Conservation (phyloP, 768 basidiomycete species). For the Floccularia luteovirens region DNA sequence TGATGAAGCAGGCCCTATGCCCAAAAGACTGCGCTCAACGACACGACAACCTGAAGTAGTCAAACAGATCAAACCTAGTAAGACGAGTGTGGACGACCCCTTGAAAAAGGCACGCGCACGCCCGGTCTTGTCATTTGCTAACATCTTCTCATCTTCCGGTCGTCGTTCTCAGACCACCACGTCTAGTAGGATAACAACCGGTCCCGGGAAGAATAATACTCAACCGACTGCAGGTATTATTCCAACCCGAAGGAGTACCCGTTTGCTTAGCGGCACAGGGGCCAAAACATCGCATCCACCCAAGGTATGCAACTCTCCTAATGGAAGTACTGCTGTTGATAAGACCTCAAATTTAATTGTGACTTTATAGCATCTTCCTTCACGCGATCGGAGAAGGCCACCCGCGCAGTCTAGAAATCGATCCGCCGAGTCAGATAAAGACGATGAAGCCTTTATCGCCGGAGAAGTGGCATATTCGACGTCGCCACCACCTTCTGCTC, state of each 20-base stretch:
- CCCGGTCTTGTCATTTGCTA: slow-evolving; percentile 83
- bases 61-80: slow-evolving; percentile 47
- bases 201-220: slow-evolving; percentile 43
- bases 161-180: slow-evolving; percentile 71
- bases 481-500: slow-evolving; percentile 50
- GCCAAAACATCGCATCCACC: slow-evolving; percentile 42
- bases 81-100: slow-evolving; percentile 59
- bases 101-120: slow-evolving; percentile 89
- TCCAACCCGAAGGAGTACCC: slow-evolving; percentile 65
- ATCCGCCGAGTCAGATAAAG: slow-evolving; percentile 65
- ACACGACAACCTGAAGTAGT: slow-evolving; percentile 42
- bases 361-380: neutral
- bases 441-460: slow-evolving; percentile 45
- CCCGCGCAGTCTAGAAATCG: slow-evolving; percentile 49
- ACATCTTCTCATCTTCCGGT: slow-evolving; percentile 82
- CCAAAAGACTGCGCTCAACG: slow-evolving; percentile 68
- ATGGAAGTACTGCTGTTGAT: neutral
- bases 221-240: slow-evolving; percentile 32
- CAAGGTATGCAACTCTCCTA: slow-evolving; percentile 39
- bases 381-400: slow-evolving; percentile 5
- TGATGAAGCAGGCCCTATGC: slow-evolving; percentile 73
- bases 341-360: neutral
- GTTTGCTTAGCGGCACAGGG: slow-evolving; percentile 52
- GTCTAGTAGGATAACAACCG: slow-evolving; percentile 47
- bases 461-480: slow-evolving; percentile 51